These are phyloP conservation scores for Rhodotorula graminis DNA, from an alignment of 768 basidiomycete species.

Conservation along the genomic window DNA sequence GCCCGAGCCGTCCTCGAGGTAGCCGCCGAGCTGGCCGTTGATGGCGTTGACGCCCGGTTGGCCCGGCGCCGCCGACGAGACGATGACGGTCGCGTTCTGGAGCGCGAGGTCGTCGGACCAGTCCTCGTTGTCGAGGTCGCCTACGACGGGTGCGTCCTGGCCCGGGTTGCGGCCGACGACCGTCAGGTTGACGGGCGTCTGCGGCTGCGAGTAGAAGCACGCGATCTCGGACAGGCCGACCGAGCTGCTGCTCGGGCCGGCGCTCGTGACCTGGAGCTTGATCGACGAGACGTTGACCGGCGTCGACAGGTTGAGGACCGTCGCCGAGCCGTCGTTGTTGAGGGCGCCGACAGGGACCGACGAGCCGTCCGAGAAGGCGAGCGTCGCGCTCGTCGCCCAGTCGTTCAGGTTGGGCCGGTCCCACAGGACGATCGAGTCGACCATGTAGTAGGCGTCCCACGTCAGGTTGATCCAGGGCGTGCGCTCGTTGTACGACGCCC, in stretches of 20 bases:
- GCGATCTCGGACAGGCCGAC: constrained; percentile 35
- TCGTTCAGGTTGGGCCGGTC: constrained; percentile 34
- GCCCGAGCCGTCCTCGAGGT: constrained; percentile 16
- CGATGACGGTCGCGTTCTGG: constrained; percentile 1
- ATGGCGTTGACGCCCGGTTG: constrained; percentile 17
- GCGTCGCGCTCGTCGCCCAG: constrained; percentile 17
- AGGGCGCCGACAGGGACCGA: constrained; percentile 10
- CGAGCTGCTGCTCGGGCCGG: background rate
- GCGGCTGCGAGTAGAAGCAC: constrained; percentile 26
- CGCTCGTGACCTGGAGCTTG: constrained; percentile 16
- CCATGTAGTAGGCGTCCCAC: constrained; percentile 21
- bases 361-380: constrained; percentile 25
- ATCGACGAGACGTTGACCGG: constrained; percentile 28
- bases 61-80: constrained; percentile 2
- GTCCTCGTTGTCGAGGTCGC: constrained; percentile 13
- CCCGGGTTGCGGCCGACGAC: background rate
- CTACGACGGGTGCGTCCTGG: background rate
- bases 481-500: constrained; percentile 23
- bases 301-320: constrained; percentile 20
- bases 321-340: constrained; percentile 32
- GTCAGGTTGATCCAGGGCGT: constrained; percentile 15
- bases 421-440: constrained; percentile 25
- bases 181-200: constrained; percentile 19
- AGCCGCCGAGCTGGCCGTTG: constrained; percentile 24
- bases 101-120: constrained; percentile 30